These are phyloP conservation scores for Septoria petroselini DNA, from an alignment of 2,329 filamentous ascomycete species.

Conservation along the genomic window DNA sequence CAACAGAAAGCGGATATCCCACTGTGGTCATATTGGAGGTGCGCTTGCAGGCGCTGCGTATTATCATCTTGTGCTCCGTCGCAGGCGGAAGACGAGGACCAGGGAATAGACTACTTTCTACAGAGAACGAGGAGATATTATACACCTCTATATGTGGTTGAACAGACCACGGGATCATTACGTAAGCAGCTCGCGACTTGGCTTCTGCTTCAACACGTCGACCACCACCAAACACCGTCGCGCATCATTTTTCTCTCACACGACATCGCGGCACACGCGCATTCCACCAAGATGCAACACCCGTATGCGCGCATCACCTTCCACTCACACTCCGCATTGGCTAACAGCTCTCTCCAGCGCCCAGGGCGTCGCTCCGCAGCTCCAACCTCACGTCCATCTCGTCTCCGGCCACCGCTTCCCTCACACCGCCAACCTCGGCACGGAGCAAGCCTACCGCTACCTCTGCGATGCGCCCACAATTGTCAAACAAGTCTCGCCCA, in stretches of 20 bases:
- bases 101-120: no score
- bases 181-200: constrained; percentile 1
- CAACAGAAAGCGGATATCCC: no score
- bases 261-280: constrained; percentile 5
- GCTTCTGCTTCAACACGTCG: not conserved
- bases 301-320: constrained; percentile 17
- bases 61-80: no score
- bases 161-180: no score
- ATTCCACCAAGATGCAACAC: constrained; percentile 23
- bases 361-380: constrained; percentile 26
- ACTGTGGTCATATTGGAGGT: no score
- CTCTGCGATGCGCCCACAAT: constrained; percentile 80
- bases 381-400: constrained; percentile 70
- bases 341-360: constrained; percentile 23
- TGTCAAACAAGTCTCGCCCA: constrained; percentile 76
- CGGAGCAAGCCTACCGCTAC: constrained; percentile 77
- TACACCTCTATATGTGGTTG: no score
- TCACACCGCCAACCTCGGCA: constrained; percentile 64
- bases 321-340: not conserved
- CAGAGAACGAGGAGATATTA: no score
- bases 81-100: no score
- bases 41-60: no score
- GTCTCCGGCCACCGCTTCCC: constrained; percentile 82
- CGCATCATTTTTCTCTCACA: no score
- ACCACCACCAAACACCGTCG: no score